Percentiles rank a stretch among this genome's conserved stretches.
Evolutionary conservation across 2,329 filamentous ascomycete species (phyloP).

Genomic region (Trichoderma sp.): DNA sequence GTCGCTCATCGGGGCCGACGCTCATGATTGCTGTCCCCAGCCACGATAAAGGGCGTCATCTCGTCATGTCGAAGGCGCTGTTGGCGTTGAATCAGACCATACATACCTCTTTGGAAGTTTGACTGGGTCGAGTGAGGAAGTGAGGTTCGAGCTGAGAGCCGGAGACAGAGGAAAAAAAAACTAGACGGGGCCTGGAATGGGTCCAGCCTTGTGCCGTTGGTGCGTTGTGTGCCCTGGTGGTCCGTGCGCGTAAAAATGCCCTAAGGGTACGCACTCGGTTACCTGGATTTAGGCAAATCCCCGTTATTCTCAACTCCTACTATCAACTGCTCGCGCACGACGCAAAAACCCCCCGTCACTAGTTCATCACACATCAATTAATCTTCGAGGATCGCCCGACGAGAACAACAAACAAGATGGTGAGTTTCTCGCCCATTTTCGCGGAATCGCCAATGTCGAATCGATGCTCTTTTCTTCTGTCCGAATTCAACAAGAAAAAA

Average conservation of each 20-base stretch:
- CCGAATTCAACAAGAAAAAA: conserved; percentile 6
- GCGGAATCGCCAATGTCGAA: conserved; percentile 1
- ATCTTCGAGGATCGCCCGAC: conserved; percentile 73
- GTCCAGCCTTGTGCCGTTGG: conserved; percentile 33
- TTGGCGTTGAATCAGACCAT: conserved; percentile 33
- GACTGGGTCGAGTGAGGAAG: conserved; percentile 36
- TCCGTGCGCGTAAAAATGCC: conserved; percentile 50
- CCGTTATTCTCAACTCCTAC: conserved; percentile 39
- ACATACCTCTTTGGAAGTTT: conserved; percentile 50
- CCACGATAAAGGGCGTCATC: conserved; percentile 56
- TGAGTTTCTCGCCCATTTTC: conserved; percentile 47
- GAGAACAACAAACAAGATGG: conserved; percentile 63
- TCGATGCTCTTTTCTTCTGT: conserved; percentile 4
- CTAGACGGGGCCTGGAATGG: background rate
- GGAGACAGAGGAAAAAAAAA: conserved; percentile 31
- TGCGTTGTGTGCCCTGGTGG: conserved; percentile 48
- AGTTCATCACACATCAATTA: conserved; percentile 43
- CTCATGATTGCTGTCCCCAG: conserved; percentile 64
- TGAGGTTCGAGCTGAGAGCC: conserved; percentile 32
- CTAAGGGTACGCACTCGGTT: conserved; percentile 42
- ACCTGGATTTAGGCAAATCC: conserved; percentile 44
- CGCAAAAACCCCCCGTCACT: conserved; percentile 37
- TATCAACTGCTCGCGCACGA: conserved; percentile 38
- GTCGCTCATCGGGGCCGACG: conserved; percentile 35
- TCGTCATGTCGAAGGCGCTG: conserved; percentile 43